Base-by-base conservation (phyloP, 2,329 filamentous ascomycete genomes). In the Botrytis hyacinthi region DNA sequence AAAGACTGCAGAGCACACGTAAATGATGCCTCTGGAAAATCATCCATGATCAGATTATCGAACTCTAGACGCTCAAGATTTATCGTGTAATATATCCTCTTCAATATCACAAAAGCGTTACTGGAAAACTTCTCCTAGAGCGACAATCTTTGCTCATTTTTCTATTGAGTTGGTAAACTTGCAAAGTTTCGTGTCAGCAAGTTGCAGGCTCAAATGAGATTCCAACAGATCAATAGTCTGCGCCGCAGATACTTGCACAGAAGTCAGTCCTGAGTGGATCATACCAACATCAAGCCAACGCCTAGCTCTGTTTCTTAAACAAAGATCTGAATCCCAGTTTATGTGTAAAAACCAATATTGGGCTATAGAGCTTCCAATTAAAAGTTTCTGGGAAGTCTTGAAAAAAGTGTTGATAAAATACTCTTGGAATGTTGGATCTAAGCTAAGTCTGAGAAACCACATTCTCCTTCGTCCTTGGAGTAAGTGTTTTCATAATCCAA, bases 1-100 rank as follows among this genome's bases (percentile, higher is more conserved):
- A 16, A 61, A 77, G 22, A 77, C 71, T 35, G 40, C 42, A 18
- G 48, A 71, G n/a, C 63, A 48, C 16, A 71, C 10, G 4, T 63
- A 14, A 71, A 4, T 7, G 16, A 5, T 0, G 12, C 4, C 2
- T 29, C 14, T 54, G 26, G 4, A 54, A 9, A n/a, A 29, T 16
- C 29, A 1, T 5, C 6, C 14, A n/a, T 8, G 0, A 2, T 48
- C n/a, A 3, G 3, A 16, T 29, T n/a, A 16, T 54, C 48, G 3
- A n/a, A 54, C 16, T n/a, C 12, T 16, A 54, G 48, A 54, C 16
- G 2, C 26, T 54, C 10, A 14, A 4, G n/a, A 1, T 4, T 5
- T 0, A 51, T n/a, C 1, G 0, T 51, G 26, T 14, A 5, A 51
- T 51, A 2, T 51, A 26, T n/a, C 4, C 22, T 51, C 4, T 51